Conservation (phyloP, 1,139 yeast species). For the Debaryomyces udenii region DNA sequence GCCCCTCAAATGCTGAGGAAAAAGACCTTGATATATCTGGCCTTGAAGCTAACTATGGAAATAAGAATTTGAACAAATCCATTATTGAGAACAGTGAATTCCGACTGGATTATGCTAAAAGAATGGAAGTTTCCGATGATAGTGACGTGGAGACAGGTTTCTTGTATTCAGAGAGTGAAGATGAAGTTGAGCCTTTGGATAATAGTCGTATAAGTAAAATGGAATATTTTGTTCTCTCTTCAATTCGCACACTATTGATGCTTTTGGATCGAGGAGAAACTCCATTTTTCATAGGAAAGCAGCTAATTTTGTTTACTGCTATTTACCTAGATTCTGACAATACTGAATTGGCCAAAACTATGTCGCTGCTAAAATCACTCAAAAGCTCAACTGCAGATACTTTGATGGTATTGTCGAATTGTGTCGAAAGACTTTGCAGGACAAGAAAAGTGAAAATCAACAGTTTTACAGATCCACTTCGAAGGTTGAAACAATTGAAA, state of each 20-base stretch:
- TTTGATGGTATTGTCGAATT: constrained; percentile 16
- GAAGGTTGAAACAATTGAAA: neutral
- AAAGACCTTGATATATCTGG: too few relatives aligned
- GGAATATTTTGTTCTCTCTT: constrained; percentile 9
- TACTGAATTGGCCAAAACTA: constrained; percentile 15
- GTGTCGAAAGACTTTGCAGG: constrained; percentile 18
- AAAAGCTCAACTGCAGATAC: constrained; percentile 15
- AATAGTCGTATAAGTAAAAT: constrained; percentile 3
- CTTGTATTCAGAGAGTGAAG: constrained; percentile 25
- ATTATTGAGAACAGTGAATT: constrained; percentile 6
- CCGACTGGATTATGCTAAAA: constrained; percentile 18
- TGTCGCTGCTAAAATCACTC: constrained; percentile 19
- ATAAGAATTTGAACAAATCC: neutral
- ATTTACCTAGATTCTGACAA: constrained; percentile 20
- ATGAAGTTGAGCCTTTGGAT: constrained; percentile 15
- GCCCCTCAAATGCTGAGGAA: too few relatives aligned
- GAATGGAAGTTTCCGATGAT: constrained; percentile 41
- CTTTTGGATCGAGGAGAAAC: constrained; percentile 33
- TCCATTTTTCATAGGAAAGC: constrained; percentile 28
- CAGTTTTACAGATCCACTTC: neutral
- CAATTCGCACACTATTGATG: constrained; percentile 16
- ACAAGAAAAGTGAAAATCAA: constrained; percentile 12
- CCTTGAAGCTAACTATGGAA: too few relatives aligned
- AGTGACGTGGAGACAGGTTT: constrained; percentile 27
- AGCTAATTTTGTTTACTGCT: constrained; percentile 29